A percentile compares a stretch with the other conserved stretches of the same genome.
phyloP scores from a whole-genome alignment of 371 early-diverging fungal genomes.

The Rhizopus delemar region DNA sequence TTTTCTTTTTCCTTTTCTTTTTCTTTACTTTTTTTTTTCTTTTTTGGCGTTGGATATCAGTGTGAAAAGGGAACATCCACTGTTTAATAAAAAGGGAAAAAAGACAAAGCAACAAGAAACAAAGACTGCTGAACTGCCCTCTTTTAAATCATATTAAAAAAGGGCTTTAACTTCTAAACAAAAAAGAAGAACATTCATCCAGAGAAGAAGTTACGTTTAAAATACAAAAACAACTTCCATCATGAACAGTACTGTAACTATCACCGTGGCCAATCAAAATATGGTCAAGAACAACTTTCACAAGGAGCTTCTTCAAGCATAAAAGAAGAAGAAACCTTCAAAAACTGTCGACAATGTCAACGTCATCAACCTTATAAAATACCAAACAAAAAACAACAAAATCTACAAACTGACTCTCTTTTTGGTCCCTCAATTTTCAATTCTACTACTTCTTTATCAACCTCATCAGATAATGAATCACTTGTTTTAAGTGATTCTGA shows the following conservation, averaged over 20 bases:
- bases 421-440: conserved; percentile 7
- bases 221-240: not conserved
- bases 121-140: not conserved
- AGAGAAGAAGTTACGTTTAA: not conserved
- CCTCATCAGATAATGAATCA: not conserved
- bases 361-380: conserved; percentile 19
- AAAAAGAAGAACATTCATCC: not conserved
- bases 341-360: not conserved
- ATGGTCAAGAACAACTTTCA: not conserved
- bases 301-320: not conserved
- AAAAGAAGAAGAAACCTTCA: not conserved
- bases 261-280: not conserved
- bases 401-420: not conserved
- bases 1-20: not conserved
- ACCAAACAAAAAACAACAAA: not conserved
- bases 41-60: not conserved
- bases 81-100: not conserved
- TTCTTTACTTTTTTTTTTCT: not conserved
- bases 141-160: not conserved
- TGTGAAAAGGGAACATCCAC: not conserved
- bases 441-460: not conserved
- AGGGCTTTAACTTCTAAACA: not conserved
- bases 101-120: not conserved
- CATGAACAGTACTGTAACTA: conserved; percentile 6
- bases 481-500: conserved; percentile 14